These are phyloP conservation scores for Cytospora mali DNA, from an alignment of 2,329 filamentous ascomycete species.

Conservation along the genomic window DNA sequence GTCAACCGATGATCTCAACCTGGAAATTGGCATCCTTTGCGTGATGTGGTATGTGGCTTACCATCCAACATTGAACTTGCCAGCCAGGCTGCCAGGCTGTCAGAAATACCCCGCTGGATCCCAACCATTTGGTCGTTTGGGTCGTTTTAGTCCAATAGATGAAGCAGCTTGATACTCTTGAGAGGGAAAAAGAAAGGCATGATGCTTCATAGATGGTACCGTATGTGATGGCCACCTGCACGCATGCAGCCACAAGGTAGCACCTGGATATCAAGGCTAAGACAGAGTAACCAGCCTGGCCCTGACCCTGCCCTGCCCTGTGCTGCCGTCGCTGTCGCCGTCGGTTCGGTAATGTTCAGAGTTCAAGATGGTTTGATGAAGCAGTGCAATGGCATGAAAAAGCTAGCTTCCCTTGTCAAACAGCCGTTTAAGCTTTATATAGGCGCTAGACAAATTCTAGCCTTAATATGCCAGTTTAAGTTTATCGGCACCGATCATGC, in stretches of 20 bases:
- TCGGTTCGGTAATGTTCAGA: background rate
- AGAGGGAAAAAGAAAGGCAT: no score
- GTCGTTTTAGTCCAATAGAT: background rate
- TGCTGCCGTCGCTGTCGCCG: background rate
- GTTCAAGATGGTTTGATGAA: background rate
- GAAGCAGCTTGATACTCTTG: background rate
- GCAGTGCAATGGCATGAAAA: background rate
- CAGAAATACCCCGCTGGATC: background rate
- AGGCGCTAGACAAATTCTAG: background rate
- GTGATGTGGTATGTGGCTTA: no score
- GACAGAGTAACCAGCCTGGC: background rate
- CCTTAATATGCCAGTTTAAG: no score
- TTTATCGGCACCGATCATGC: background rate
- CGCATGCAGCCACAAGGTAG: background rate
- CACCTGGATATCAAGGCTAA: background rate
- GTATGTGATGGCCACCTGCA: background rate
- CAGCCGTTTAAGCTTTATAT: background rate
- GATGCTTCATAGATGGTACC: background rate
- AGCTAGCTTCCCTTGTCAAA: background rate
- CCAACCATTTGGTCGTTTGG: background rate
- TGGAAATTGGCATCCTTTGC: slow-evolving; percentile 11
- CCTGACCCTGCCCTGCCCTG: background rate
- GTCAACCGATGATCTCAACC: slow-evolving; percentile 20
- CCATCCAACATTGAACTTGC: no score
- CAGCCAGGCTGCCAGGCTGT: background rate